Evolutionary conservation across 352 stramenopile species (phyloP).

Genomic region (Phytophthora ramorum): DNA sequence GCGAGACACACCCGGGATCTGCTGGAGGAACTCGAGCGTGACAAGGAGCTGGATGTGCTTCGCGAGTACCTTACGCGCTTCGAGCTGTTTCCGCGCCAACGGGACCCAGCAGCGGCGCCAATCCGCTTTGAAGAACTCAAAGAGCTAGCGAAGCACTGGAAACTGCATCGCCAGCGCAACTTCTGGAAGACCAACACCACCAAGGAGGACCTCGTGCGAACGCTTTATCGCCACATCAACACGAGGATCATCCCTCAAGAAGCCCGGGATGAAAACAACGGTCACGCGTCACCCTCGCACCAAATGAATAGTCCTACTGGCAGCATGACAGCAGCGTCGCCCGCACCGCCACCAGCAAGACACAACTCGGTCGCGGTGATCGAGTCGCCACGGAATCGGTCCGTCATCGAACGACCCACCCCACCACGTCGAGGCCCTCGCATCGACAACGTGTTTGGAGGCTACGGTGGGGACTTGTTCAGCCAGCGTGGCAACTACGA

Average conservation of each 20-base stretch:
- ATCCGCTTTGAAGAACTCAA: constrained; percentile 94
- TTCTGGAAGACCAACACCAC: constrained; percentile 92
- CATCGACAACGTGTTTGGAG: constrained; percentile 60
- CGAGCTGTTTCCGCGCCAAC: constrained; percentile 77
- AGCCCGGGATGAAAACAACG: constrained; percentile 50
- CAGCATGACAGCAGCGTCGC: constrained; percentile 22
- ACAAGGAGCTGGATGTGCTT: constrained; percentile 89
- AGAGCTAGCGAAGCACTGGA: constrained; percentile 91
- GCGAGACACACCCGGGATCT: constrained; percentile 82
- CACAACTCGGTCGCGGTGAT: constrained; percentile 34
- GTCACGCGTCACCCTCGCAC: constrained; percentile 20
- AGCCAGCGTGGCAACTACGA: constrained; percentile 85
- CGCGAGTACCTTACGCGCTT: constrained; percentile 86
- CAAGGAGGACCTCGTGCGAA: constrained; percentile 89
- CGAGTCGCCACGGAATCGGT: constrained; percentile 67
- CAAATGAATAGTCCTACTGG: constrained; percentile 19
- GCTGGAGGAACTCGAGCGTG: constrained; percentile 84
- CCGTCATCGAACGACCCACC: constrained; percentile 44
- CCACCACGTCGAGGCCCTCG: constrained; percentile 28
- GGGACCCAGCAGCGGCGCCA: constrained; percentile 71
- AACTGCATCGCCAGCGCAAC: constrained; percentile 88
- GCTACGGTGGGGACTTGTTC: constrained; percentile 85
- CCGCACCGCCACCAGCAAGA: constrained; percentile 47
- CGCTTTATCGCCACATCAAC: constrained; percentile 89
- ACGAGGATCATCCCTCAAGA: constrained; percentile 85